Evolutionary conservation across 202 grass and related monocot species (phyloP).

Genomic region (Miscanthus sacchariflorus): DNA sequence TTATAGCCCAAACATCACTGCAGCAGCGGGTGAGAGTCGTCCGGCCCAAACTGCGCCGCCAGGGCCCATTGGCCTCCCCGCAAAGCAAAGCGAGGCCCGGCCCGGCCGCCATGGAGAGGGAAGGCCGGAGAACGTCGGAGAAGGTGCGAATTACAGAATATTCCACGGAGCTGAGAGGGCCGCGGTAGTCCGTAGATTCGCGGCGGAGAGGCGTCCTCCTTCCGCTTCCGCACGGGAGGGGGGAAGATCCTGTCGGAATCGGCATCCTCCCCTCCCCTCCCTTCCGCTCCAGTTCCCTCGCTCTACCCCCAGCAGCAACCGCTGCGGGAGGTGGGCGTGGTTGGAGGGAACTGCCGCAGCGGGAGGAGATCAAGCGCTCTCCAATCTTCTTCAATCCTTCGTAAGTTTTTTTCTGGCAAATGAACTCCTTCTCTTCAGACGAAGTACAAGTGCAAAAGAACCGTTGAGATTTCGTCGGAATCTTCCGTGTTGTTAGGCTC

Average conservation of each 20-base stretch:
- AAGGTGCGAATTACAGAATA: slow-evolving; percentile 42
- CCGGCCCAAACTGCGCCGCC: background rate
- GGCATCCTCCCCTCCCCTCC: slow-evolving; percentile 47
- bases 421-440: background rate
- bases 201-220: background rate
- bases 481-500: background rate
- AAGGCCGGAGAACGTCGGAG: background rate
- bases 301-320: background rate
- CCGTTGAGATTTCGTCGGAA: background rate
- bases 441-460: background rate
- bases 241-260: slow-evolving; percentile 60
- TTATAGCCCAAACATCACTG: background rate
- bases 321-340: background rate
- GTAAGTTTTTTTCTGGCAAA: background rate
- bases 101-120: no score
- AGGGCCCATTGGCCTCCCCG: background rate
- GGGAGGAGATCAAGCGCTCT: background rate
- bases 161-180: background rate
- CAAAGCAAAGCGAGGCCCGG: background rate
- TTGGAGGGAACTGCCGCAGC: background rate
- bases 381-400: background rate
- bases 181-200: background rate
- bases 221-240: background rate
- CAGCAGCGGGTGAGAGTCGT: background rate
- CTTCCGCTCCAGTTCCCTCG: background rate